Percentiles rank a stretch among this genome's conserved stretches.
Evolutionary conservation across 163 green algal species (phyloP).

Genomic region (Scenedesmus sp.): DNA sequence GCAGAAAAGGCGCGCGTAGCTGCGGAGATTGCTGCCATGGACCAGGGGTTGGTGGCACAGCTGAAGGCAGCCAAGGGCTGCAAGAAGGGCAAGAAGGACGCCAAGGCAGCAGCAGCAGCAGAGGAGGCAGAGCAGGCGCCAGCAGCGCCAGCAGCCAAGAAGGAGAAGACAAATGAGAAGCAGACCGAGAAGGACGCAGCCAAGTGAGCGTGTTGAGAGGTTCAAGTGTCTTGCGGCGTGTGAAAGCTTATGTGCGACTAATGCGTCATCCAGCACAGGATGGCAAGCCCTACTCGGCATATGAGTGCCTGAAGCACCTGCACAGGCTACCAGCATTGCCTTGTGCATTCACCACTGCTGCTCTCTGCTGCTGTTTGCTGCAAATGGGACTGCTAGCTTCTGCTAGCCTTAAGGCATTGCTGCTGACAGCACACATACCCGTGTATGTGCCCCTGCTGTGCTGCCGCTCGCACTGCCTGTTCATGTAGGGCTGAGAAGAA

Average conservation of each 20-base stretch:
- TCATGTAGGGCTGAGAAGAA: slow-evolving; percentile 20
- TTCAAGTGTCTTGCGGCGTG: no score
- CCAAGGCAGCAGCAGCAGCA: not conserved
- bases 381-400: no score
- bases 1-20: slow-evolving; percentile 28
- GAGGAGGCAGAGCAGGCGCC: no score
- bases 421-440: not conserved
- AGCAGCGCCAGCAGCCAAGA: not conserved
- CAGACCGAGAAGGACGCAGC: not conserved
- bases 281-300: no score
- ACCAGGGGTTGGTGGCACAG: slow-evolving; percentile 15
- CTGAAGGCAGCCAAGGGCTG: not conserved
- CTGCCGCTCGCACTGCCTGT: no score
- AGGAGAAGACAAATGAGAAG: slow-evolving; percentile 18
- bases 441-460: not conserved
- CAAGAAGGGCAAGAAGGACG: slow-evolving; percentile 11
- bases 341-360: no score
- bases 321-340: no score
- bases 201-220: not conserved
- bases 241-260: no score
- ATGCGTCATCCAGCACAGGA: no score
- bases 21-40: slow-evolving; percentile 39
- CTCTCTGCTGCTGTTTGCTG: no score
- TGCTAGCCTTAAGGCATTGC: no score
- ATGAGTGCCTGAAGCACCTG: no score